Evolutionary conservation across 2,329 filamentous ascomycete genomes (phyloP), one percentile per base, ranked within the genome.

Genomic region (Exophiala dermatitidis): DNA sequence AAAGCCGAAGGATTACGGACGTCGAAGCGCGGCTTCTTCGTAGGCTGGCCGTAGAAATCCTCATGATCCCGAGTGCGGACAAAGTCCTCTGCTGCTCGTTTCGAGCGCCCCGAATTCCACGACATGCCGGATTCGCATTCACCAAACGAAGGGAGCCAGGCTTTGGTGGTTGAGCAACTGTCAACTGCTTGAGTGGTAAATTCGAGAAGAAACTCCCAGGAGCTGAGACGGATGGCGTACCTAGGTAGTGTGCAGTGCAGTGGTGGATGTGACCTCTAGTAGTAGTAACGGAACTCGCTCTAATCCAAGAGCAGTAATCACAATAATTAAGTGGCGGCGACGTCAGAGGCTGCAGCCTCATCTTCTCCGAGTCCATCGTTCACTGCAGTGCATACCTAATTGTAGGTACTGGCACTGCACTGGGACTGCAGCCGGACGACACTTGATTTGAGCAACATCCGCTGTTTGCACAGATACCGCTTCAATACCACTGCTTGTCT

Each of bases 1-100:
- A 98, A 81, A 0, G 88, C 90, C 10, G 90, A 95, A 2, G 93
- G 93, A 67, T 98, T 97, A 60, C 93, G 88, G 49, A 93, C 76
- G 69, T 98, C 93, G 71, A 98, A 98, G 65, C 88, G 89, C 54
- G 89, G 86, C 66, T 90, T 90, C 69, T 94, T 94, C 48, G 75
- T 68, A 2, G 75, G 70, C 31, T 77, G 73, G 31, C 44, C 48
- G 40, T 54, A 53, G 36, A 65, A 66, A 49, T 72, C 69, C 46
- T 73, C 71, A 50, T 83, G 78, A 61, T 79, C 74, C 65, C 88
- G 84, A 12, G 82, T 83, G 53, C 88, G 84, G 42, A 85, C 83
- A 67, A 87, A 94, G 63, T 84, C 82, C 72, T 95, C 90, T 63
- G 85, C 87, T 3, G 82, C 85, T 60, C 90, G 85, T 72, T 91